phyloP scores from a whole-genome alignment of 2,329 filamentous ascomycete genomes.

The Alternaria arborescens region DNA sequence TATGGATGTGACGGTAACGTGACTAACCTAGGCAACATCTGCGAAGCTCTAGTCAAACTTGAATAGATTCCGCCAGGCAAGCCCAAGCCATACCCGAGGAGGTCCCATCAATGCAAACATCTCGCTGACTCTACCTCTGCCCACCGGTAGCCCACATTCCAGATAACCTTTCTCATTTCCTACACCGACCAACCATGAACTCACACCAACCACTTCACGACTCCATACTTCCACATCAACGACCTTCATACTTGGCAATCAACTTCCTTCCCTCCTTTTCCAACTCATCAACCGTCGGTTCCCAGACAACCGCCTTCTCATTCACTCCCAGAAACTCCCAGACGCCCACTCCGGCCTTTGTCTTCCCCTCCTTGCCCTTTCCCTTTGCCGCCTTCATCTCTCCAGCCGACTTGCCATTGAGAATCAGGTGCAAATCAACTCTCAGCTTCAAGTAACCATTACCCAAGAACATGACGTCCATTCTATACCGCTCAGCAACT shows the following conservation, averaged over 20 bases:
- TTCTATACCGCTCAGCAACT: conserved; percentile 30
- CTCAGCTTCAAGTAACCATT: conserved; percentile 41
- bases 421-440: conserved; percentile 38
- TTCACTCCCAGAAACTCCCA: conserved; percentile 36
- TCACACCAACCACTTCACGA: background rate
- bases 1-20: background rate
- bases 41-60: background rate
- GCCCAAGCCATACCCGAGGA: background rate
- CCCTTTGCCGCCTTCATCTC: conserved; percentile 24
- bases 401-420: conserved; percentile 33
- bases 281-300: conserved; percentile 22
- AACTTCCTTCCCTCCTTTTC: conserved; percentile 27
- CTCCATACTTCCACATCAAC: background rate
- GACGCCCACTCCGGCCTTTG: background rate
- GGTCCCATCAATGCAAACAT: background rate
- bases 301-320: conserved; percentile 18
- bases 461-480: conserved; percentile 41
- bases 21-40: background rate
- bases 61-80: background rate
- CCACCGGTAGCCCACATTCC: background rate
- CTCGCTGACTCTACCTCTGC: background rate
- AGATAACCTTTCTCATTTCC: background rate
- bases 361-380: conserved; percentile 24
- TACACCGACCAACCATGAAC: background rate
- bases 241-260: conserved; percentile 31